Base-by-base conservation (phyloP, 257 asterid species). In the Verbena officinalis region DNA sequence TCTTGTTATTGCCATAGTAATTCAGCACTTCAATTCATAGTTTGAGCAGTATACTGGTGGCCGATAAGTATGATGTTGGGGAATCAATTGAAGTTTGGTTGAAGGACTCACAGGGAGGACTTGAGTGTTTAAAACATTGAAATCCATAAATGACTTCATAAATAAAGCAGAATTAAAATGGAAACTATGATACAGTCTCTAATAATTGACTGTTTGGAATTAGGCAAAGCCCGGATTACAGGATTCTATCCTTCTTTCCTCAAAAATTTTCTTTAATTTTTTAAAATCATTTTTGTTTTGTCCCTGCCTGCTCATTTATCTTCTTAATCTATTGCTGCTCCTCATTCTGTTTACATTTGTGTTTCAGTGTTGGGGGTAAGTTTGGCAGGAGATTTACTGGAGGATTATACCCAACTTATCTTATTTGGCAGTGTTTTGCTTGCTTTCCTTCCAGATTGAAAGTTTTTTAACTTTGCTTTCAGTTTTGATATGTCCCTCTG, bases 371-470 rank as follows among this genome's bases (percentile, higher is more conserved):
- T 27, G 22, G 43, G 48, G 52, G 16, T 3, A 16, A 50, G n/a
- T 12, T 22, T 17, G 34, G 23, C 14, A 59, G 38, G 33, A 36
- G 14, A 66, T 58, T n/a, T 40, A 59, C 53, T 60, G 64, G 59
- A 16, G n/a, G 56, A 15, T 51, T 48, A 27, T 38, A 7, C 57
- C 43, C 54, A 63, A 22, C 22, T 61, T 65, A 64, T 59, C 73
- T 45, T 54, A 15, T 39, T 39, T 66, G 36, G 62, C 11, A 48
- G n/a, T 59, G 17, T 46, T 33, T 19, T 44, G 31, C 45, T 55
- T 71, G 38, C 30, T n/a, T 45, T 44, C 44, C 30, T 22, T 5
- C 6, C 33, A n/a, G 38, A 36, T 11, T 40, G 13, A 11, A 16
- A 50, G 11, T 9, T 45, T 43, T 53, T 22, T 17, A 49, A 50